Evolutionary conservation across 1,284 basidiomycete genomes (phyloP).

Genomic region (Tylopilus sp.): DNA sequence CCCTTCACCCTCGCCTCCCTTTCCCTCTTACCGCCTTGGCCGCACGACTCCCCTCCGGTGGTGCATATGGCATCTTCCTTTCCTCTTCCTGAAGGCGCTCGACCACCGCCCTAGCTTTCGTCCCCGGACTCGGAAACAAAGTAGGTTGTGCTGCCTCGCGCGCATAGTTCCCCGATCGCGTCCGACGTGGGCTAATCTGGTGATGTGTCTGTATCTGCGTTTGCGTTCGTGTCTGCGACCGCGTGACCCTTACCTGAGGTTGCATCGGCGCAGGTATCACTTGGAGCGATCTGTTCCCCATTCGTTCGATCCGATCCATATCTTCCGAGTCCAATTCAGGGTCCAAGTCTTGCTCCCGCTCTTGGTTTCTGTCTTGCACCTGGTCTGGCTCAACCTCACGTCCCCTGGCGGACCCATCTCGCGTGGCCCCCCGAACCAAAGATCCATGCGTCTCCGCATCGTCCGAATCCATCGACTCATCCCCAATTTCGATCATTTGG

Average conservation of each 20-base stretch:
- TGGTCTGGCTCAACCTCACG: background rate
- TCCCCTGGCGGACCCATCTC: background rate
- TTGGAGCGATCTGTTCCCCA: constrained; percentile 15
- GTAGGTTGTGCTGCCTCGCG: background rate
- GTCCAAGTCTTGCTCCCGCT: background rate
- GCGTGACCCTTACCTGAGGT: constrained; percentile 5
- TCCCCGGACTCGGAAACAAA: constrained; percentile 17
- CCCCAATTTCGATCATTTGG: constrained; percentile 14
- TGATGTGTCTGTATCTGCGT: background rate
- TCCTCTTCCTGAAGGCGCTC: constrained; percentile 9
- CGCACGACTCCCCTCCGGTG: constrained; percentile 13
- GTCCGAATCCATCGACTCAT: constrained; percentile 27
- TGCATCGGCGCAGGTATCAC: background rate
- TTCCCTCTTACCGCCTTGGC: background rate
- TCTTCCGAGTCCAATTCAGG: constrained; percentile 16
- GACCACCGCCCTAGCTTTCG: constrained; percentile 17
- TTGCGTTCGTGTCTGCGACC: constrained; percentile 4
- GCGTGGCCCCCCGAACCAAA: constrained; percentile 8
- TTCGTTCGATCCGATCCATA: constrained; percentile 14
- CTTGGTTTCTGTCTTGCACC: background rate
- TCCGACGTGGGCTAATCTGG: constrained; percentile 6
- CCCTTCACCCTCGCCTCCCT: background rate
- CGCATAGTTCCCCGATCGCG: constrained; percentile 3
- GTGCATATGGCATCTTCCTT: constrained; percentile 3
- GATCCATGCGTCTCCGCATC: constrained; percentile 27